Conservation (phyloP, 257 asterid genomes). For the Linaria vulgaris region DNA sequence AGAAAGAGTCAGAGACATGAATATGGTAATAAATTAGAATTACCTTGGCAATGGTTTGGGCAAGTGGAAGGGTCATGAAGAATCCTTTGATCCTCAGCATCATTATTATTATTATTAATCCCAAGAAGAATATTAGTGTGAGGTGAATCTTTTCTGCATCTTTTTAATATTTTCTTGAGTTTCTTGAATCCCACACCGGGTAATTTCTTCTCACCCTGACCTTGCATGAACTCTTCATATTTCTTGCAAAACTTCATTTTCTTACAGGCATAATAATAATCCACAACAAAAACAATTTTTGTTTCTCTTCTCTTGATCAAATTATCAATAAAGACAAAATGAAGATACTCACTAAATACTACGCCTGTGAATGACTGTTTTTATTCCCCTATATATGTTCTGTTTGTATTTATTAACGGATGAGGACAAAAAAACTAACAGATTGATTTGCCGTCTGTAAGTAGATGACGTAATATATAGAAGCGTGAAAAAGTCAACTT, state of each 20-base stretch:
- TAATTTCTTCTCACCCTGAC: slow-evolving; percentile 48
- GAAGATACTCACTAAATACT: no score
- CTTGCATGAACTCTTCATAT: slow-evolving; percentile 85
- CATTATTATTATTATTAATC: no score
- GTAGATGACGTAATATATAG: no score
- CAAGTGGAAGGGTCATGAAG: slow-evolving; percentile 42
- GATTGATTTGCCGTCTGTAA: no score
- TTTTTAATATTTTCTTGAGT: slow-evolving; percentile 79
- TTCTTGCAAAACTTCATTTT: slow-evolving; percentile 91
- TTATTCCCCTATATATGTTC: no score
- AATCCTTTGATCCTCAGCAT: neutral
- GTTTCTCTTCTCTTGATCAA: no score
- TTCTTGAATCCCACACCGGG: slow-evolving; percentile 85
- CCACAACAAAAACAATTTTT: no score
- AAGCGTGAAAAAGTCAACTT: no score
- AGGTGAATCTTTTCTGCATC: slow-evolving; percentile 49
- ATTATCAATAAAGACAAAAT: no score
- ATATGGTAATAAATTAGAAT: neutral
- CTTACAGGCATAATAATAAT: neutral
- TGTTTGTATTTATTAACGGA: no score
- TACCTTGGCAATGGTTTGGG: slow-evolving; percentile 75
- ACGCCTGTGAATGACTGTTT: no score
- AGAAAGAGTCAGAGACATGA: neutral
- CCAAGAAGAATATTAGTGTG: neutral
- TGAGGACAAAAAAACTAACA: no score